These are phyloP conservation scores for Cyberlindnera meyerae DNA, from an alignment of 805 yeast genomes.

Conservation along the genomic window DNA sequence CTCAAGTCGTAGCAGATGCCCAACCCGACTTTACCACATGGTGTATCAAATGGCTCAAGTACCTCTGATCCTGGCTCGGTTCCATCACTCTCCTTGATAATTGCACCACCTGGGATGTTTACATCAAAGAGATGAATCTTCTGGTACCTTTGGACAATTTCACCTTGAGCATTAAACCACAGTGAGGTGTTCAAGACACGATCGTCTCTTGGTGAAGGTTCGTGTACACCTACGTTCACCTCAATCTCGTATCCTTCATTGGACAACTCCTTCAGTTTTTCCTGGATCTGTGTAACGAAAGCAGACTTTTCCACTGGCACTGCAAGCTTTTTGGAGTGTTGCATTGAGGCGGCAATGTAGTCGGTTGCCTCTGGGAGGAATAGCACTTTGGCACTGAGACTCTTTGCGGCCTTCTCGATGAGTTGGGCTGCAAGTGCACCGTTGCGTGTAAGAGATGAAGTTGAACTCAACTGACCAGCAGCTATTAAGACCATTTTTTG, in stretches of 20 bases:
- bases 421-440: conserved; percentile 53
- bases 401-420: conserved; percentile 56
- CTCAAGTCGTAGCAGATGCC: conserved; percentile 85
- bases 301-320: conserved; percentile 36
- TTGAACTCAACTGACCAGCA: conserved; percentile 82
- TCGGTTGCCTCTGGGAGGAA: conserved; percentile 95
- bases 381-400: conserved; percentile 54
- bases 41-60: conserved; percentile 50
- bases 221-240: conserved; percentile 87
- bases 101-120: conserved; percentile 59
- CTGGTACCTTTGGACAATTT: conserved; percentile 64
- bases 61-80: conserved; percentile 72
- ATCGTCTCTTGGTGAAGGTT: conserved; percentile 46
- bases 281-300: conserved; percentile 40
- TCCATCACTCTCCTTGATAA: conserved; percentile 65
- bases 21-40: conserved; percentile 61
- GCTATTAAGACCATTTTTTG: conserved; percentile 65
- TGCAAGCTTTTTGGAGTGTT: conserved; percentile 59
- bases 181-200: conserved; percentile 69
- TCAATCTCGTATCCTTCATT: conserved; percentile 36
- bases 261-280: conserved; percentile 38
- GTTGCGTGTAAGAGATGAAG: conserved; percentile 56
- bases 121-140: conserved; percentile 90
- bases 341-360: conserved; percentile 55
- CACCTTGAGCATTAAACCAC: conserved; percentile 65